Conservation (phyloP, 2,329 filamentous ascomycete species). For the Fusarium lyarnte region DNA sequence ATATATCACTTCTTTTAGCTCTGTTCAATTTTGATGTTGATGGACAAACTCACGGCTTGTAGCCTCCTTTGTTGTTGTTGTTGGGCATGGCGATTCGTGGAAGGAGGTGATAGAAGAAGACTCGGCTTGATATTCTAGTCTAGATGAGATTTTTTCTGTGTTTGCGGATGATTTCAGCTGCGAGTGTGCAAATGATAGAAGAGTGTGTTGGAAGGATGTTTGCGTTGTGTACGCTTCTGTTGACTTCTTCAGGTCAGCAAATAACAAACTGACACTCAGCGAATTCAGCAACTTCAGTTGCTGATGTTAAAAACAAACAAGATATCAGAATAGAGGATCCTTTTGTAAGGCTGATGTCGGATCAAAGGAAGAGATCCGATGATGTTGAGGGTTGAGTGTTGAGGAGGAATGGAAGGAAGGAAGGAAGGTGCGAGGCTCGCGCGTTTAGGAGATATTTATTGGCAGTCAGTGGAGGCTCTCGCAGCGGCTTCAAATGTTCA, state of each 20-base stretch:
- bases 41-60: conserved; percentile 22
- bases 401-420: neutral
- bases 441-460: neutral
- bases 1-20: neutral
- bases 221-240: neutral
- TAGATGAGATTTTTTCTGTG: no score
- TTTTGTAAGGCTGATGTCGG: neutral
- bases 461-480: neutral
- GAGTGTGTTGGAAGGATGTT: neutral
- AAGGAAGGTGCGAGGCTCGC: neutral
- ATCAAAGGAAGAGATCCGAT: neutral
- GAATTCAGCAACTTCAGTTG: neutral
- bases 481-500: neutral
- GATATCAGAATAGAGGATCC: rapidly evolving
- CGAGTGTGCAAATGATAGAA: neutral
- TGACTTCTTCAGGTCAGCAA: neutral
- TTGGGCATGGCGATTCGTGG: conserved; percentile 8
- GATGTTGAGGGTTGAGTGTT: conserved; percentile 2
- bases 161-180: neutral
- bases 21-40: neutral
- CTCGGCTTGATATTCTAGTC: neutral
- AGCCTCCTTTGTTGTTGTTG: conserved; percentile 13
- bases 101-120: neutral
- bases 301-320: neutral
- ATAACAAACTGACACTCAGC: neutral